Base-by-base conservation (phyloP, 2,329 filamentous ascomycete species). In the Trichoderma afroharzianum region DNA sequence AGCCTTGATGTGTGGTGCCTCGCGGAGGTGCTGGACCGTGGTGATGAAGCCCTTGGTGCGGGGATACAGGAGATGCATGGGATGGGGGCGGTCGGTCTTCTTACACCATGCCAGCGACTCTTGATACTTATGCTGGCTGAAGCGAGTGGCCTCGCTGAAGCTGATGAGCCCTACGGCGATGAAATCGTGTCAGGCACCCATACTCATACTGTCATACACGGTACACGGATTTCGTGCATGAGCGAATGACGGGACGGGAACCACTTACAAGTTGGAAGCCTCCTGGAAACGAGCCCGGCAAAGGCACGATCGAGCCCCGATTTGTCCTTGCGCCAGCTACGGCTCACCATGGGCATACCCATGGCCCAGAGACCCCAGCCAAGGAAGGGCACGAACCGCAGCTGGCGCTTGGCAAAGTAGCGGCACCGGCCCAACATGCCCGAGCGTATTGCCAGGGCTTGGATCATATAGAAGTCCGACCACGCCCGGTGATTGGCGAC, bases 281-380 rank as follows among this genome's bases (percentile, higher is more conserved):
- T 82, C 71, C 81, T 82, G 62, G 82, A 77, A 14, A 85, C 82
- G 61, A 90, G 86, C 21, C 87, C 86, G 7, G 81, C 76, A 76
- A 91, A 91, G 12, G 90, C 86, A 30, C 84, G 82, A 63, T 87
- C 83, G 74, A 91, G 82, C 79, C 90, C 88, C 18, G 77, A 78
- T 76, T 84, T 82, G 77, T 91, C 88, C 72, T 82, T 82, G 75
- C 85, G 83, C 88, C 89, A 91, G 68, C 87, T 86, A 67, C 88
- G 81, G 75, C 84, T 88, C 26, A 90, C 87, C 79, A 91, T 83
- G 7, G 88, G 88, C 87, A 91, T 90, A 3, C 88, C 87, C 83
- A 90, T 88, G 4, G 86, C 88, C 88, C 88, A 90, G 39, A 91
- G 81, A 2, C 88, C 89, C 88, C 88, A 90, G 21, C 88, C 88